Base-by-base conservation (phyloP, 495 filamentous ascomycete species). In the Cladorrhinum samala region DNA sequence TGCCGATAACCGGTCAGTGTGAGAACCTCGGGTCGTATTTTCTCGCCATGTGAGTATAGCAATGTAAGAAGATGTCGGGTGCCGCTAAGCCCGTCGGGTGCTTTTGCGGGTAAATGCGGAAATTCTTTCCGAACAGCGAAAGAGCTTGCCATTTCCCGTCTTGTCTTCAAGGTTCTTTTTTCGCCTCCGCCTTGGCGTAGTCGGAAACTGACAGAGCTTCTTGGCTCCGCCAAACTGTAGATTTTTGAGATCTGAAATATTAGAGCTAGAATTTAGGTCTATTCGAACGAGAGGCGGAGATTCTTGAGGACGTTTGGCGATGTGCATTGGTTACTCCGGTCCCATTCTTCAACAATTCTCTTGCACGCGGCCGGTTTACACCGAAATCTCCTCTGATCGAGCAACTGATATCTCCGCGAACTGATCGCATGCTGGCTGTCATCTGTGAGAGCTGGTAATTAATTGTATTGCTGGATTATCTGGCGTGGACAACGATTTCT, bases 401-500 rank as follows among this genome's bases (percentile, higher is more conserved):
- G n/a, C n/a, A n/a, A 33, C 27, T 11, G 27, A 33, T 11, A 33
- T 6, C 27, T 33, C 27, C 27, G 27, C 11, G 27, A 5, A 33
- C 27, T 6, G 27, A 18, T n/a, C n/a, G n/a, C n/a, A n/a, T n/a
- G 42, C 5, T 45, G 42, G 42, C 17, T 18, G 18, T 21, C 3
- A 18, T 65, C 69, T 41, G 49, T n/a, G 4, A 51, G n/a, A 27
- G 27, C 11, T n/a, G n/a, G n/a, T n/a, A n/a, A n/a, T n/a, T n/a
- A n/a, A n/a, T n/a, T n/a, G n/a, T n/a, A n/a, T n/a, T n/a, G n/a
- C n/a, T n/a, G n/a, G 25, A 45, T 51, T 61, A 95, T 64, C 86
- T 83, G 18, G 92, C 91, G 71, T 98, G 94, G 41, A 76, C 76
- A 37, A 96, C 81, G 63, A 98, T 85, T 63, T 94, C 88, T 39